A percentile compares a stretch with the other conserved stretches of the same genome.
phyloP scores from a whole-genome alignment of 2,329 filamentous ascomycete species.

The Fusarium sp. region DNA sequence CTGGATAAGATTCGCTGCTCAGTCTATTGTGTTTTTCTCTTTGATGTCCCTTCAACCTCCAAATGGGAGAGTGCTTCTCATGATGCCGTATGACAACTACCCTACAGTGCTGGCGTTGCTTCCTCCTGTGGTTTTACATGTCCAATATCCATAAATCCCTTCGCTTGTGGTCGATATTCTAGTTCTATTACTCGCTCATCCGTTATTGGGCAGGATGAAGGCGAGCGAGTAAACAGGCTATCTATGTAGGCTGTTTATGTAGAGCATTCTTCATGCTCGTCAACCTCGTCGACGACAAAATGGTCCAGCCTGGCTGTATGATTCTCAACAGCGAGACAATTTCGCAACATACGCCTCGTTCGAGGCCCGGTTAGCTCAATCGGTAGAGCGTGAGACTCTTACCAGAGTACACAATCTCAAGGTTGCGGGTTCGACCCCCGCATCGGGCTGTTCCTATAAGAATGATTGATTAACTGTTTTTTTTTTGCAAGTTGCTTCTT shows the following conservation, averaged over 20 bases:
- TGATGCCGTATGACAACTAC: background rate
- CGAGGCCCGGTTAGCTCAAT: slow-evolving; percentile 50
- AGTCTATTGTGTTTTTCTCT: background rate
- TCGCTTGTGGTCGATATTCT: background rate
- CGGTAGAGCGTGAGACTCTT: slow-evolving; percentile 77
- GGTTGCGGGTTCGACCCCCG: slow-evolving; percentile 67
- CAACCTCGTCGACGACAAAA: background rate
- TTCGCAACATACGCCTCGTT: background rate
- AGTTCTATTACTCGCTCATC: background rate
- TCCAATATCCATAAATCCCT: background rate
- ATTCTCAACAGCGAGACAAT: background rate
- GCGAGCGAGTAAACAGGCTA: too few species aligned
- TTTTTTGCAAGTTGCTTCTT: background rate
- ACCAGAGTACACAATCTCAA: slow-evolving; percentile 58
- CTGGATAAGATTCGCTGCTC: background rate
- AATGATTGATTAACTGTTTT: background rate
- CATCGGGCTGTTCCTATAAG: slow-evolving; percentile 55
- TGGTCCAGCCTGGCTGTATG: background rate
- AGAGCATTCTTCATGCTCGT: too few species aligned
- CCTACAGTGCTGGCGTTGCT: background rate
- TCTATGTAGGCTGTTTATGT: too few species aligned
- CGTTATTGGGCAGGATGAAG: too few species aligned
- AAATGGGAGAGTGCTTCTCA: background rate
- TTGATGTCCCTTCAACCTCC: background rate
- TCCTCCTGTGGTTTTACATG: background rate